Evolutionary conservation across 176 grass and related monocot genomes (phyloP), one percentile per base, ranked within the genome.

Genomic region (Poa annua): DNA sequence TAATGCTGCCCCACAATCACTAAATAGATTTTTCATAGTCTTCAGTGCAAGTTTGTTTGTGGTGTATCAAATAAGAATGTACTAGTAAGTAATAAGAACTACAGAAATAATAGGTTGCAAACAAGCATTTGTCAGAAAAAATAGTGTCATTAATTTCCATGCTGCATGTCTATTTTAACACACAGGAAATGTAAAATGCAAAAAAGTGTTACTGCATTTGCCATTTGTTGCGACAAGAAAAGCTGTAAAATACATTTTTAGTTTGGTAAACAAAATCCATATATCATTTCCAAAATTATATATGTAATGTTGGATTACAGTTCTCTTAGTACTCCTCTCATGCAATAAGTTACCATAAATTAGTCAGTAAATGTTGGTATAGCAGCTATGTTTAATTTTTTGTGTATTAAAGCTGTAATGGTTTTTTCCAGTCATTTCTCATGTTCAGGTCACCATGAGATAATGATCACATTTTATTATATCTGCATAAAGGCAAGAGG

Each of bases 121-220:
- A 55, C 50, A 79, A 14, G 9, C 11, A 48, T 79, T 63, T 77
- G 45, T 66, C 5, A 66, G 42, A 64, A 44, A 63, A 50, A 74
- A 41, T 65, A 48, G 20, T 49, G 44, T 3, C 73, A 75, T 75
- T 66, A 50, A 21, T 20, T 80, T 76, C 19, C 17, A 50, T 80
- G 24, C 44, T 50, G 17, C 63, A 48, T 66, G n/a, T 34, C 19
- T 49, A 35, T 80, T 75, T 34, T 53, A 53, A 35, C 45, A 34
- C 34, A 35, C 14, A 52, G 8, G 20, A 50, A 51, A 17, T 6
- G 29, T 21, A 12, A 38, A 34, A 15, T 50, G 10, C 7, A 22
- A 80, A 80, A 66, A 70, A 13, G 10, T 39, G 16, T 11, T 67
- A 44, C 36, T 70, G 66, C 66, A 70, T 70, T 51, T 80, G 4